Evolutionary conservation across 306 rosid genomes (phyloP).

Genomic region (Elaeagnus macrophylla): DNA sequence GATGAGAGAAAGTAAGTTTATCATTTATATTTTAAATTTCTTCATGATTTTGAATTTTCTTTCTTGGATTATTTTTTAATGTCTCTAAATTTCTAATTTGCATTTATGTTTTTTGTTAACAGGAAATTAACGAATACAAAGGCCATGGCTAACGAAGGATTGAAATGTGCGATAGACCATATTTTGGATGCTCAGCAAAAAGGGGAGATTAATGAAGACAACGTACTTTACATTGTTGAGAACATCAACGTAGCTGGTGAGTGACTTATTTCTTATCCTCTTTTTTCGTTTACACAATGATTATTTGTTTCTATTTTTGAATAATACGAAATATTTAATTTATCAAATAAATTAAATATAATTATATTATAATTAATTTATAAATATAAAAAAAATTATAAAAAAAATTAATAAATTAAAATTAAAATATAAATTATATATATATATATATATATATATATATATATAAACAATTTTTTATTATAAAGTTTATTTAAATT

Average conservation of each 20-base stretch:
- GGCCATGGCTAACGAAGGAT: constrained; percentile 34
- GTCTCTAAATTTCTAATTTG: too few relatives aligned
- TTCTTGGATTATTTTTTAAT: background rate
- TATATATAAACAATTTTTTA: too few relatives aligned
- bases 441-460: too few relatives aligned
- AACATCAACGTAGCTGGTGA: constrained; percentile 90
- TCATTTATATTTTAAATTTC: too few relatives aligned
- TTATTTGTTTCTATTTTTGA: too few relatives aligned
- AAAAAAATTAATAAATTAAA: too few relatives aligned
- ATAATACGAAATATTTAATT: too few relatives aligned
- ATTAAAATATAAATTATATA: too few relatives aligned
- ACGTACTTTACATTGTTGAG: constrained; percentile 91
- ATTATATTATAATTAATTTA: too few relatives aligned
- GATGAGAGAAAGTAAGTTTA: constrained; percentile 77
- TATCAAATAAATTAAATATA: too few relatives aligned
- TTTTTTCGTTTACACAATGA: background rate
- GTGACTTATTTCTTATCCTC: background rate
- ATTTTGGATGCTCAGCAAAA: constrained; percentile 74
- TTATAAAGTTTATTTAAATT: too few relatives aligned
- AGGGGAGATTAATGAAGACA: constrained; percentile 90
- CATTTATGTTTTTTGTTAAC: background rate
- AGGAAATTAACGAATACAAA: constrained; percentile 59
- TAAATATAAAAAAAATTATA: too few relatives aligned
- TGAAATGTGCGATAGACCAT: constrained; percentile 84
- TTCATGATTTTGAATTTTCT: background rate